Evolutionary conservation across 352 stramenopile genomes (phyloP).

Genomic region (Labyrinthula sp.): DNA sequence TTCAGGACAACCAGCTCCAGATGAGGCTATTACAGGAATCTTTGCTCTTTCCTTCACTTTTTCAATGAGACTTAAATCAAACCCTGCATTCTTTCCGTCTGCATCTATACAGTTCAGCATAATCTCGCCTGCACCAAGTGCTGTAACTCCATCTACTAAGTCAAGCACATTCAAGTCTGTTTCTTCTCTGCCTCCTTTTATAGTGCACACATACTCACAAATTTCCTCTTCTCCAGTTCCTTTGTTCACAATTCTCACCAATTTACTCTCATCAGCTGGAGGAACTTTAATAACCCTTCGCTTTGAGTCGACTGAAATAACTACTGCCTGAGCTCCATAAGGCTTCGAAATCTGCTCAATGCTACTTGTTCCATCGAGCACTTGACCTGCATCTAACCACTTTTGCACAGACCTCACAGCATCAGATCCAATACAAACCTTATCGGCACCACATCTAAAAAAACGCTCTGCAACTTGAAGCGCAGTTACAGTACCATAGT

Average conservation of each 20-base stretch:
- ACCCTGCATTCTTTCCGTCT: slow-evolving; percentile 74
- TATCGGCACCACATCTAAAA: slow-evolving; percentile 92
- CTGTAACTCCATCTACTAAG: slow-evolving; percentile 58
- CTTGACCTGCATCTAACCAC: slow-evolving; percentile 37
- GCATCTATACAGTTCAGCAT: slow-evolving; percentile 97
- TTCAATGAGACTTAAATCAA: slow-evolving; percentile 53
- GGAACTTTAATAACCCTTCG: slow-evolving; percentile 67
- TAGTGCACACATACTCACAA: slow-evolving; percentile 92
- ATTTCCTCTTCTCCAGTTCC: too few species aligned
- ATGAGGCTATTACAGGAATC: slow-evolving; percentile 91
- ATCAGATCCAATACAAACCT: slow-evolving; percentile 88
- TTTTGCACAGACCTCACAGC: slow-evolving; percentile 69
- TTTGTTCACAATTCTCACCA: slow-evolving; percentile 35
- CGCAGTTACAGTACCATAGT: slow-evolving; percentile 78
- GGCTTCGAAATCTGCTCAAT: slow-evolving; percentile 85
- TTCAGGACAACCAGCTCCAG: slow-evolving; percentile 64
- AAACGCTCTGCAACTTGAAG: slow-evolving; percentile 81
- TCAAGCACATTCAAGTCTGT: slow-evolving; percentile 58
- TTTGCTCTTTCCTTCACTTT: slow-evolving; percentile 66
- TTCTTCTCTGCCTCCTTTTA: slow-evolving; percentile 76
- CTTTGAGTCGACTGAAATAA: slow-evolving; percentile 85
- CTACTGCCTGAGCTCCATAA: slow-evolving; percentile 88
- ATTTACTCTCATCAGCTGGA: slow-evolving; percentile 45
- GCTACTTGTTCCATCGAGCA: slow-evolving; percentile 49
- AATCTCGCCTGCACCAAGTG: slow-evolving; percentile 81